These are phyloP conservation scores for Rubus parviflorus DNA, from an alignment of 306 rosid species.

Conservation along the genomic window DNA sequence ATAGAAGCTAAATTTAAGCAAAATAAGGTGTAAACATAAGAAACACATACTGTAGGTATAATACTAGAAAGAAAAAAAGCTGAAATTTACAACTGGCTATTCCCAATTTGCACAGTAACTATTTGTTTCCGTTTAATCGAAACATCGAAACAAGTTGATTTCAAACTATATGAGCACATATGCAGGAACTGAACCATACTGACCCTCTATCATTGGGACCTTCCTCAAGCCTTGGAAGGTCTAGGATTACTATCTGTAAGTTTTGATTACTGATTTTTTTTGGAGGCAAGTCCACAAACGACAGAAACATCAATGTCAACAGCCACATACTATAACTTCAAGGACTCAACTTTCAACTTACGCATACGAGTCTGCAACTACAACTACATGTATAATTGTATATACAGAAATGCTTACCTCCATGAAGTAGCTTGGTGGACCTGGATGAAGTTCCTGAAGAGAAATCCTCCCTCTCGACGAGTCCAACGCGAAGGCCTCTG, in stretches of 20 bases:
- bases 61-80: not conserved
- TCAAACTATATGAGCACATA: too few species aligned
- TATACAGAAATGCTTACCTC: constrained; percentile 45
- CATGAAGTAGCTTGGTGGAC: constrained; percentile 96
- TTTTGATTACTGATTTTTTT: too few species aligned
- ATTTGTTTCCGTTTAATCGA: too few species aligned
- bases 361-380: not conserved
- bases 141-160: too few species aligned
- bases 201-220: too few species aligned
- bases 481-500: constrained; percentile 90
- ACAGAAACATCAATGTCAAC: not conserved
- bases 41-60: not conserved
- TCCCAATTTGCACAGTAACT: too few species aligned
- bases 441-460: constrained; percentile 95
- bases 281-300: too few species aligned
- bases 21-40: not conserved
- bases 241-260: too few species aligned
- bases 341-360: not conserved
- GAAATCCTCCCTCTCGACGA: constrained; percentile 95
- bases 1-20: not conserved
- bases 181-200: too few species aligned
- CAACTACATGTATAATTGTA: not conserved
- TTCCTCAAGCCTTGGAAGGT: too few species aligned
- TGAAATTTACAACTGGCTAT: not conserved
- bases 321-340: not conserved